Base-by-base conservation (phyloP, 1,284 basidiomycete genomes). In the Tilletia walkeri region DNA sequence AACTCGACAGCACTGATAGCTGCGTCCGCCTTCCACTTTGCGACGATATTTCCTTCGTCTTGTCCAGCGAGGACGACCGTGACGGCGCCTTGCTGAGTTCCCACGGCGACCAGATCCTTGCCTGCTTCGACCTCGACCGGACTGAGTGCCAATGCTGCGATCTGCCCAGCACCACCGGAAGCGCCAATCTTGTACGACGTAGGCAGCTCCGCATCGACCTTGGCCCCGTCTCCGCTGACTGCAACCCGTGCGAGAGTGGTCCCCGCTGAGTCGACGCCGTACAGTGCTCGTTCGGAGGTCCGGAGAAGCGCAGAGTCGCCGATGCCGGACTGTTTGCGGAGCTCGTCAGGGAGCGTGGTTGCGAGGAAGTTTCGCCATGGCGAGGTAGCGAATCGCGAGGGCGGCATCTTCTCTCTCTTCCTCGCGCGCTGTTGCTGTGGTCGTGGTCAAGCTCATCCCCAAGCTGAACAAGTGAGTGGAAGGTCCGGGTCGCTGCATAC, bases 341-440 rank as follows among this genome's bases (percentile, higher is more conserved):
- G 59, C 59, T 63, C 59, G 16, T 63, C 59, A 18, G 9, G 30
- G 14, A 63, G 9, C 6, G 34, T 18, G 0, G 59, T 18, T 9
- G 38, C 59, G 16, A 63, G 36, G 59, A 63, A 63, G 59, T 63
- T 63, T 3, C 59, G 59, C 59, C 59, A 63, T 16, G 38, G 36
- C 36, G 59, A 63, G 34, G 59, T 41, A 18, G 59, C 59, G 20
- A 63, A 63, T 24, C 59, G 59, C 30, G 59, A 63, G 36, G 59
- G 59, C 59, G 59, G 59, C 59, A 63, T 63, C 54, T 56, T 56
- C 41, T 45, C 41, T 45, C 41, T 45, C 41, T 45, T 14, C 14
- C 41, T 45, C 41, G 6, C 41, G 6, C 41, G 6, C 9, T 45
- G 41, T 45, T 9, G 24, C 24, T 30, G 24, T 30, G 24, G 24